Evolutionary conservation across 2,329 filamentous ascomycete genomes (phyloP).

Genomic region (Penicillium olsonii): DNA sequence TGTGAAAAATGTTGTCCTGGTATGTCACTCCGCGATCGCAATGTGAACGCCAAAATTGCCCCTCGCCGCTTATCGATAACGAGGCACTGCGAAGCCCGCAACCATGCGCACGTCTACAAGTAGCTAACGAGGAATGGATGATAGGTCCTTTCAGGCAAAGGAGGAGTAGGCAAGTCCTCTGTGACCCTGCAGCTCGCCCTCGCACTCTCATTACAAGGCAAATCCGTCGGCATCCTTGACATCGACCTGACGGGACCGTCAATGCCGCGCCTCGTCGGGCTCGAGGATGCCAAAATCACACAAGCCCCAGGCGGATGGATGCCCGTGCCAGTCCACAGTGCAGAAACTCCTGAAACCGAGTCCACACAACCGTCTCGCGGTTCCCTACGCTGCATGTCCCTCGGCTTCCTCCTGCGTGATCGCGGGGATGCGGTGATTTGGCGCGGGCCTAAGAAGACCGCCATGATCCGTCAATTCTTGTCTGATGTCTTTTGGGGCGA

Average conservation of each 20-base stretch:
- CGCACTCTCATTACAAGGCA: slow-evolving; percentile 78
- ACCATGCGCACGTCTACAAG: not conserved
- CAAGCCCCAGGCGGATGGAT: slow-evolving; percentile 92
- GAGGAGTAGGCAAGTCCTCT: slow-evolving; percentile 95
- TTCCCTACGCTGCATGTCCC: slow-evolving; percentile 72
- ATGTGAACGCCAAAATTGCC: slow-evolving; percentile 18
- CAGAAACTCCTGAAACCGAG: slow-evolving; percentile 31
- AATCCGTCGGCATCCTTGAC: slow-evolving; percentile 92
- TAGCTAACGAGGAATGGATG: slow-evolving; percentile 4
- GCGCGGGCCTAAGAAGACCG: slow-evolving; percentile 97
- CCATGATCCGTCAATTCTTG: slow-evolving; percentile 96
- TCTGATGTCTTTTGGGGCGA: slow-evolving; percentile 85
- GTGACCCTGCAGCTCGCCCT: slow-evolving; percentile 96
- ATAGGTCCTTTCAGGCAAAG: slow-evolving; percentile 87
- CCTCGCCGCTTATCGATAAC: slow-evolving; percentile 45
- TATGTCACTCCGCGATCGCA: slow-evolving; percentile 23
- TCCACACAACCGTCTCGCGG: slow-evolving; percentile 30
- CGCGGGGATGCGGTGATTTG: slow-evolving; percentile 93
- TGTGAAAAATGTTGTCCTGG: slow-evolving; percentile 47
- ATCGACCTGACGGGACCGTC: slow-evolving; percentile 95
- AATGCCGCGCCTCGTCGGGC: slow-evolving; percentile 90
- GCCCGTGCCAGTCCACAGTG: slow-evolving; percentile 78
- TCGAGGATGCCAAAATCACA: slow-evolving; percentile 84
- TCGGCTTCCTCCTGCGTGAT: slow-evolving; percentile 83
- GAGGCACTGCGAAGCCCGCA: slow-evolving; percentile 1